phyloP scores from a whole-genome alignment of 371 early-diverging fungal species.

The Parasitella parasitica region DNA sequence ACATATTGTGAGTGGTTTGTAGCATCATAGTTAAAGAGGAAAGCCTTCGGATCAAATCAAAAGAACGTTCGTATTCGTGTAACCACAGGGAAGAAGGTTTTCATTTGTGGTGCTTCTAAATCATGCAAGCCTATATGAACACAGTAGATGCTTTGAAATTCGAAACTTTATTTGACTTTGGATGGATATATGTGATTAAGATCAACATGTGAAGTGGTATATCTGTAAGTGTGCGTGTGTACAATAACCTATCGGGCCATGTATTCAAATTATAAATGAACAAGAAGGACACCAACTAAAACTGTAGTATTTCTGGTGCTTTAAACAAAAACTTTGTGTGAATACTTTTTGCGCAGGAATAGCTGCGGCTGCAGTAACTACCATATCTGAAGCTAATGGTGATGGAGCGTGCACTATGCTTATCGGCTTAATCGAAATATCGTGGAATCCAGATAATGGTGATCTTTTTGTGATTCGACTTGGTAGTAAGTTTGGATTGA shows the following conservation, averaged over 20 bases:
- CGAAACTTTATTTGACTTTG: no score
- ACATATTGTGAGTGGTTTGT: no score
- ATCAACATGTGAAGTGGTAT: background rate
- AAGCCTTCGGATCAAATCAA: no score
- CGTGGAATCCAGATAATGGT: background rate
- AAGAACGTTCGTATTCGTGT: no score
- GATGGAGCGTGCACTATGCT: background rate
- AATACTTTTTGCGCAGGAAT: background rate
- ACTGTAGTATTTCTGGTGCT: background rate
- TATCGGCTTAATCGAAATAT: background rate
- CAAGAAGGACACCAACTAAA: constrained; percentile 3
- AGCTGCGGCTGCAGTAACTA: background rate
- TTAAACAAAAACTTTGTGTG: background rate
- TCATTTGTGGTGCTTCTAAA: no score
- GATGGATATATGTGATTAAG: no score
- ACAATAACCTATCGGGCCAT: no score
- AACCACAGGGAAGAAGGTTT: no score
- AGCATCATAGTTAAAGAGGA: no score
- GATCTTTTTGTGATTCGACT: background rate
- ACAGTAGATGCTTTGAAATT: no score
- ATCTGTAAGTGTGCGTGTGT: background rate
- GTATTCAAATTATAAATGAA: background rate
- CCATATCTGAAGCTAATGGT: background rate
- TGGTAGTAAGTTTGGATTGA: background rate
- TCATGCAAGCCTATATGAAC: no score